These are phyloP conservation scores for Chrysanthemum makinoi DNA, from an alignment of 129 eudicot species.

Conservation along the genomic window DNA sequence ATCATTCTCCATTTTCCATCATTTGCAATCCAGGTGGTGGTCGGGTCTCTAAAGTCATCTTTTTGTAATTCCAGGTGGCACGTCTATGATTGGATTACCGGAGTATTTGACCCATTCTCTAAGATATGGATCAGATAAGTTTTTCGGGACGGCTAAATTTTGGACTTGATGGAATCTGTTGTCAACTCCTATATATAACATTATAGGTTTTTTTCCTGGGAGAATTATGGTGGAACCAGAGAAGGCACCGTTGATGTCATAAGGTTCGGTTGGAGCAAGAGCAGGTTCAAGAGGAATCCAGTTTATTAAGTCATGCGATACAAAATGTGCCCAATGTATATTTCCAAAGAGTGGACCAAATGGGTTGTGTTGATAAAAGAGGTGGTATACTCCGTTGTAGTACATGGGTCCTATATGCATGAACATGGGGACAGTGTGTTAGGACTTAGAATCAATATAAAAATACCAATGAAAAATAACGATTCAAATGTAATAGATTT, in stretches of 20 bases:
- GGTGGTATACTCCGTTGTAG: conserved; percentile 24
- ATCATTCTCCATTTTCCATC: conserved; percentile 51
- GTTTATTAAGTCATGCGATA: conserved; percentile 22
- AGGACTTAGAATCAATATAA: no score
- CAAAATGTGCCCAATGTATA: conserved; percentile 22
- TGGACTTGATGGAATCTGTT: conserved; percentile 45
- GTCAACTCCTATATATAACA: conserved; percentile 61
- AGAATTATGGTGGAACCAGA: conserved; percentile 68
- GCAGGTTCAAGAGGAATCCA: conserved; percentile 49
- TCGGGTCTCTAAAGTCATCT: conserved; percentile 54
- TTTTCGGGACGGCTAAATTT: conserved; percentile 52
- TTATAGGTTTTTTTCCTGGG: conserved; percentile 41
- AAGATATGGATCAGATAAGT: conserved; percentile 55
- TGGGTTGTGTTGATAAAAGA: conserved; percentile 24
- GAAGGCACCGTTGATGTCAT: neutral
- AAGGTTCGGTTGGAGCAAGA: conserved; percentile 40
- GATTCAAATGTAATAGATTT: no score
- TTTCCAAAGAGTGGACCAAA: conserved; percentile 12
- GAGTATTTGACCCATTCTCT: conserved; percentile 58
- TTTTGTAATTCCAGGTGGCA: conserved; percentile 30
- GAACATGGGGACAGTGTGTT: no score
- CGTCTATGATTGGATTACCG: conserved; percentile 48
- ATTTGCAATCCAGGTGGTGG: conserved; percentile 62
- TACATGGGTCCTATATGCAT: conserved; percentile 21
- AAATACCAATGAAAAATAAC: no score